These are phyloP conservation scores for Phytophthora pisi DNA, from an alignment of 352 stramenopile species.

Conservation along the genomic window DNA sequence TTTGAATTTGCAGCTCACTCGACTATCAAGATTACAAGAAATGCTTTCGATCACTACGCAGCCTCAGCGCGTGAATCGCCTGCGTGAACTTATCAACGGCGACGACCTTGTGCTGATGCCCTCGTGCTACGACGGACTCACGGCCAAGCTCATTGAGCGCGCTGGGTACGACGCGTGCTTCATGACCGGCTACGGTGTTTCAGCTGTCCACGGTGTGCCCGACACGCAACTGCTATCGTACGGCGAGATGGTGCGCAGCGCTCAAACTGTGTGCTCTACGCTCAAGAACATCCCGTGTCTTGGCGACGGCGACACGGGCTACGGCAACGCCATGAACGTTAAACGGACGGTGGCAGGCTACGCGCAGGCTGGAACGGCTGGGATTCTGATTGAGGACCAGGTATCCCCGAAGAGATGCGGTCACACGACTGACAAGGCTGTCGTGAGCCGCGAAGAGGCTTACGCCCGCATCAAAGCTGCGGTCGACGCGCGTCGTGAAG, in stretches of 20 bases:
- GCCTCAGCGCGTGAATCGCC: slow-evolving; percentile 44
- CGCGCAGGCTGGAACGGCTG: slow-evolving; percentile 89
- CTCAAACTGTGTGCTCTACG: slow-evolving; percentile 49
- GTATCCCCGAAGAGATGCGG: slow-evolving; percentile 93
- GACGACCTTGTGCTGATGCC: slow-evolving; percentile 84
- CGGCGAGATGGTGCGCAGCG: slow-evolving; percentile 60
- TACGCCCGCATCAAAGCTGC: slow-evolving; percentile 89
- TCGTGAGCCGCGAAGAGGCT: slow-evolving; percentile 89
- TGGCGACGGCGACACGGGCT: slow-evolving; percentile 90
- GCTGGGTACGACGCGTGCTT: slow-evolving; percentile 91
- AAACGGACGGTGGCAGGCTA: slow-evolving; percentile 93
- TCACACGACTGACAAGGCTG: slow-evolving; percentile 91
- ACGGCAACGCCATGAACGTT: slow-evolving; percentile 94
- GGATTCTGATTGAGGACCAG: slow-evolving; percentile 96
- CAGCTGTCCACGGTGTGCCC: slow-evolving; percentile 83
- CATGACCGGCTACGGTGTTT: slow-evolving; percentile 94
- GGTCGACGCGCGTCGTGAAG: slow-evolving; percentile 89
- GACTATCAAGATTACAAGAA: background rate
- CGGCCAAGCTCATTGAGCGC: slow-evolving; percentile 86
- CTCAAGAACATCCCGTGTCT: slow-evolving; percentile 61
- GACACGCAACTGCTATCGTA: slow-evolving; percentile 88
- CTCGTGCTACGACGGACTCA: slow-evolving; percentile 93
- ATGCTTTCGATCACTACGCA: slow-evolving; percentile 32
- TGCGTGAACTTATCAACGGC: slow-evolving; percentile 49
- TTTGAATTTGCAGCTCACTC: no score